Base-by-base conservation (phyloP, 441 rosid species). In the Adansonia madagascariensis region DNA sequence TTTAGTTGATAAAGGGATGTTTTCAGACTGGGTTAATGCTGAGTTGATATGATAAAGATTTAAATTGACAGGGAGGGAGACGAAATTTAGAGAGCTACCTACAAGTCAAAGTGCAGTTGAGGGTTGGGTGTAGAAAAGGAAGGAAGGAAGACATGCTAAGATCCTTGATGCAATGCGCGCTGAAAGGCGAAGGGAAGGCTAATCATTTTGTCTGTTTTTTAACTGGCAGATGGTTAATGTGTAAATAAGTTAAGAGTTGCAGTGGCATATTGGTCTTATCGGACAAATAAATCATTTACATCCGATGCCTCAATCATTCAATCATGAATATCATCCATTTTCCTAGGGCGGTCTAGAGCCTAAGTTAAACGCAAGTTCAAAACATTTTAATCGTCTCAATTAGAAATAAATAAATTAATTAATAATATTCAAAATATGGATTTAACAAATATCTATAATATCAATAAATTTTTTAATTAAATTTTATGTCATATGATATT, bases 31-130 rank as follows among this genome's bases (percentile, higher is more conserved):
- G 35, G 14, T 49, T 49, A 50, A 56, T n/a, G 78, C 66, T 63
- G 77, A 70, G 75, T 47, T 70, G 73, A 6, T 31, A n/a, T 3
- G 9, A 20, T 10, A 59, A 66, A 18, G 39, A 27, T 50, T 50
- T 8, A 53, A 53, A 20, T 44, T 66, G 55, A 75, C 11, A 31
- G 11, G 17, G 15, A 49, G 56, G 17, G 15, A 49, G 56, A 43
- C 18, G 0, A 35, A 46, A 20, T 66, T 8, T 35, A 1, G 1
- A 0, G 6, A 15, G 64, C 47, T 63, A 69, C 63, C 83, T 69
- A 12, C 72, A 9, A 77, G 81, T 77, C 80, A 69, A 73, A 14
- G 68, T 59, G 17, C 10, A 31, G 15, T 18, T 15, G 8, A 39
- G 56, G 55, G 74, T 18, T 35, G 14, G 43, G 1, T 56, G 68